These are phyloP conservation scores for Salvia splendens DNA, from an alignment of 257 asterid species.

Conservation along the genomic window DNA sequence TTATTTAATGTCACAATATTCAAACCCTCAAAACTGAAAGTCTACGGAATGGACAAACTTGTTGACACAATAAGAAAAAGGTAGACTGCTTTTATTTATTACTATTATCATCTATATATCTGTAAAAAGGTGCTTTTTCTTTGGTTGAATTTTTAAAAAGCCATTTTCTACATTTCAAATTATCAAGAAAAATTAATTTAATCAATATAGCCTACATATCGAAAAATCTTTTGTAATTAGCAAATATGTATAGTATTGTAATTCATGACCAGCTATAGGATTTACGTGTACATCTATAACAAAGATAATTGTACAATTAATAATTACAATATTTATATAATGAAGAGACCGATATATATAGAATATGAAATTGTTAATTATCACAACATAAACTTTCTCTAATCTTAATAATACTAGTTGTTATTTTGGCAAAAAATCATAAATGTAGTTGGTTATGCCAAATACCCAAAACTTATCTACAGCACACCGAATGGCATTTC, in stretches of 20 bases:
- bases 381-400: neutral
- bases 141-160: too few relatives aligned
- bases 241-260: neutral
- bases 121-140: too few relatives aligned
- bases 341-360: neutral
- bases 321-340: neutral
- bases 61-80: too few relatives aligned
- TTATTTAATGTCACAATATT: too few relatives aligned
- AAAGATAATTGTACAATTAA: neutral
- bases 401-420: neutral
- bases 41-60: too few relatives aligned
- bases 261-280: neutral
- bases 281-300: neutral
- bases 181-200: neutral
- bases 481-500: constrained; percentile 8
- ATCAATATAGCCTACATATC: neutral
- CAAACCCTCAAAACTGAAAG: too few relatives aligned
- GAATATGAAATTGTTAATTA: neutral
- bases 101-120: too few relatives aligned
- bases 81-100: too few relatives aligned
- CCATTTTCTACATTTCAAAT: neutral
- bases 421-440: neutral
- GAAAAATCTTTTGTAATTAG: neutral
- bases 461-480: neutral
- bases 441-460: constrained; percentile 11